phyloP scores from a whole-genome alignment of 2,329 filamentous ascomycete genomes.

The Alternaria brassicae region DNA sequence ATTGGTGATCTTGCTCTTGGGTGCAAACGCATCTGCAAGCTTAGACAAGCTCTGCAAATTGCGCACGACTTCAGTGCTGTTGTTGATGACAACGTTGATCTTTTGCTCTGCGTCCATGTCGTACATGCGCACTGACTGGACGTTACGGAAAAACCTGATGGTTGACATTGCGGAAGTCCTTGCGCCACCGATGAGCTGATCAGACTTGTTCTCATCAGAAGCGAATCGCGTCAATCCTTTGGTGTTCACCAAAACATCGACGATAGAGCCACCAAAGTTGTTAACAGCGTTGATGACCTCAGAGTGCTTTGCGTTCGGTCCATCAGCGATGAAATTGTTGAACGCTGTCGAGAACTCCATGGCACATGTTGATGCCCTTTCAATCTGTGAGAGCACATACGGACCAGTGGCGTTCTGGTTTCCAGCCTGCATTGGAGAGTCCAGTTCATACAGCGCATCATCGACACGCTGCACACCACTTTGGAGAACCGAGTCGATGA shows the following conservation, averaged over 20 bases:
- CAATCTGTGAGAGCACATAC: conserved; percentile 94
- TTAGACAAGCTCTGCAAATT: conserved; percentile 94
- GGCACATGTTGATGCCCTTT: conserved; percentile 91
- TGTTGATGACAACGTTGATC: conserved; percentile 96
- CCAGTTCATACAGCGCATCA: conserved; percentile 94
- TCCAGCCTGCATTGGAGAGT: conserved; percentile 97
- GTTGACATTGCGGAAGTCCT: conserved; percentile 85
- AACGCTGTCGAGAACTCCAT: conserved; percentile 98
- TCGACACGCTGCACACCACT: conserved; percentile 92
- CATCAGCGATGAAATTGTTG: conserved; percentile 98
- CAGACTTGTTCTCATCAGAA: conserved; percentile 92
- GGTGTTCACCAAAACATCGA: conserved; percentile 93
- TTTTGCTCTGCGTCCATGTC: conserved; percentile 90
- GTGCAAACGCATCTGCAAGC: conserved; percentile 88
- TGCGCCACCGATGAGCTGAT: conserved; percentile 81
- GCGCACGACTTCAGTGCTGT: conserved; percentile 94
- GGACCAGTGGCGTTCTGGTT: conserved; percentile 97
- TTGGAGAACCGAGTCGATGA: conserved; percentile 95
- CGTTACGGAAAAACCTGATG: conserved; percentile 91
- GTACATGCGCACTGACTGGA: conserved; percentile 93
- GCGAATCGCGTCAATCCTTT: conserved; percentile 94
- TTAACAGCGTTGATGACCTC: conserved; percentile 94
- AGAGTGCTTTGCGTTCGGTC: conserved; percentile 85
- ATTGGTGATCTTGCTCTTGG: conserved; percentile 81
- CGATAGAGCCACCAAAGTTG: conserved; percentile 86